Conservation (phyloP, 495 filamentous ascomycete species). For the Neurospora sp. region DNA sequence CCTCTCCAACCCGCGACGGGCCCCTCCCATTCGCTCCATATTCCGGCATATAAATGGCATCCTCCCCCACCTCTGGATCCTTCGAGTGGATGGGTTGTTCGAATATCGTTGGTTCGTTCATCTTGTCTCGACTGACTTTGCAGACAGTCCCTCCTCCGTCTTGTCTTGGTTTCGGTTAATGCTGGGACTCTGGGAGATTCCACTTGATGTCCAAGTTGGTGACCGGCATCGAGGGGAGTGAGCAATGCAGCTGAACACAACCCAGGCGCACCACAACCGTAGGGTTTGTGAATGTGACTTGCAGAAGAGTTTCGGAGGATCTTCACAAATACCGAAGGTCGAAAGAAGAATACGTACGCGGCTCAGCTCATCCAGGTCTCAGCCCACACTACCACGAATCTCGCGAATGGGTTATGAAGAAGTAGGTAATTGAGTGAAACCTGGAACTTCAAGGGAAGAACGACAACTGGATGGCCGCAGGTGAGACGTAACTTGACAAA, state of each 20-base stretch:
- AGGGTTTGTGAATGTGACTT: background rate
- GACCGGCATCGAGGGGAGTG: background rate
- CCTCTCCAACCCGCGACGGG: background rate
- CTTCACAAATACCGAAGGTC: background rate
- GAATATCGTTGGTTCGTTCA: constrained; percentile 28
- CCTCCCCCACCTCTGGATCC: constrained; percentile 12
- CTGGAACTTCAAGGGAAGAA: background rate
- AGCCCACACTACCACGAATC: too few relatives aligned
- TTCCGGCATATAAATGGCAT: background rate
- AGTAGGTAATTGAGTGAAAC: background rate
- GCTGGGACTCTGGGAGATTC: background rate
- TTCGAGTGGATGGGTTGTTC: constrained; percentile 21
- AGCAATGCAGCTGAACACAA: background rate
- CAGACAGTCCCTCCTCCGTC: background rate
- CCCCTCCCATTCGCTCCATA: background rate
- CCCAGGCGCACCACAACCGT: background rate
- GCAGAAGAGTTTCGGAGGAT: background rate
- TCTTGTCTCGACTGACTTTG: background rate
- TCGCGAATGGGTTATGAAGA: too few relatives aligned
- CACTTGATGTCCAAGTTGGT: background rate
- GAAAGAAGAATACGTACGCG: background rate
- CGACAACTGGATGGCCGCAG: background rate
- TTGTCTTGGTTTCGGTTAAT: background rate
- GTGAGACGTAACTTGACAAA: background rate
- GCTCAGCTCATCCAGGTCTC: background rate